These are phyloP conservation scores for Zalaria obscura DNA, from an alignment of 2,329 filamentous ascomycete species.

Conservation along the genomic window DNA sequence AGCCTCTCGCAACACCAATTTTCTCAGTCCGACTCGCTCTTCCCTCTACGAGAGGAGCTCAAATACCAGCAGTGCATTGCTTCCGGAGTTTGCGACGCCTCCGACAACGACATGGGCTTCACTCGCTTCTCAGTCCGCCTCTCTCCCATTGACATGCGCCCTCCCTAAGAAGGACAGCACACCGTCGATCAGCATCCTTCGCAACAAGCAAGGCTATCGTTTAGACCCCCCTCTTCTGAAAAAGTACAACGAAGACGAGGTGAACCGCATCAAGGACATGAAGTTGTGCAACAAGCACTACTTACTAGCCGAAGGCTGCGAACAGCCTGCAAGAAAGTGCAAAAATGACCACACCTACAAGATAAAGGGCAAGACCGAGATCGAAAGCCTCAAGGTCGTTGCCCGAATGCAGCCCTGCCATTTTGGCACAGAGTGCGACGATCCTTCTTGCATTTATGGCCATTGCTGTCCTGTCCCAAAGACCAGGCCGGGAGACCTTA, in stretches of 20 bases:
- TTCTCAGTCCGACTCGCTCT: too few species aligned
- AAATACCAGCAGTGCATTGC: too few species aligned
- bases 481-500: slow-evolving; percentile 23
- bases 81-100: too few species aligned
- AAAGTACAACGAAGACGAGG: slow-evolving; percentile 38
- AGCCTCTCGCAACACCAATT: neutral
- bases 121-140: too few species aligned
- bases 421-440: slow-evolving; percentile 42
- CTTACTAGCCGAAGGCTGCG: slow-evolving; percentile 40
- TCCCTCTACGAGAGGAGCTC: too few species aligned
- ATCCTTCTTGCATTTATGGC: slow-evolving; percentile 48
- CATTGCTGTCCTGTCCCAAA: slow-evolving; percentile 44
- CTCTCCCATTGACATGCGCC: too few species aligned
- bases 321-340: slow-evolving; percentile 35
- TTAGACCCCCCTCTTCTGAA: slow-evolving; percentile 36
- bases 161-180: too few species aligned
- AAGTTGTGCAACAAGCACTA: slow-evolving; percentile 51
- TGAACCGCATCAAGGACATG: slow-evolving; percentile 45
- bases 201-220: slow-evolving; percentile 46
- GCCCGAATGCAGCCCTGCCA: slow-evolving; percentile 50
- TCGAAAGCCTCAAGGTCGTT: slow-evolving; percentile 40
- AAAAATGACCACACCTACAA: slow-evolving; percentile 41
- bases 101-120: too few species aligned
- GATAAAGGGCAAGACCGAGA: slow-evolving; percentile 34
- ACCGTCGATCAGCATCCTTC: slow-evolving; percentile 27